Evolutionary conservation across 257 asterid species (phyloP).

Genomic region (Rhazya stricta): DNA sequence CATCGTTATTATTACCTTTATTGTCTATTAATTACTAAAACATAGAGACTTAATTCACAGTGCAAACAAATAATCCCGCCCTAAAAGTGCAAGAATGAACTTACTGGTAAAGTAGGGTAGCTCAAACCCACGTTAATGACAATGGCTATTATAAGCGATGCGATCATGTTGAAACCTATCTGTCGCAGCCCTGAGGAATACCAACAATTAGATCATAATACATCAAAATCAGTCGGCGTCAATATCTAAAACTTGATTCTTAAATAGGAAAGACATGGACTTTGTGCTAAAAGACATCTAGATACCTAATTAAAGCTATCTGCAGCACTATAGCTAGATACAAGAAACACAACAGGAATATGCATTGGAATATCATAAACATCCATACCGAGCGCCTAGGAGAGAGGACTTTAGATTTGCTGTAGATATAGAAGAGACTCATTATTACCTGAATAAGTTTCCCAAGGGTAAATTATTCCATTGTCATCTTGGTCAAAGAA

Average conservation of each 20-base stretch:
- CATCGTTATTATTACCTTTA: no score
- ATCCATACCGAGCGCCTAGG: no score
- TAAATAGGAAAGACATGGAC: no score
- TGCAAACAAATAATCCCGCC: not conserved
- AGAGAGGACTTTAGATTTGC: not conserved
- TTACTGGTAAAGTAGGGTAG: constrained; percentile 74
- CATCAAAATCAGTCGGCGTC: not conserved
- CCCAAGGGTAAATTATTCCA: constrained; percentile 78
- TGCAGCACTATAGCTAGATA: no score
- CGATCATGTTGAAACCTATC: constrained; percentile 64
- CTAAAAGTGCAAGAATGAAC: constrained; percentile 14
- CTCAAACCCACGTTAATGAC: constrained; percentile 51
- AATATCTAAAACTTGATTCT: not conserved
- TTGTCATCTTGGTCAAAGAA: constrained; percentile 67
- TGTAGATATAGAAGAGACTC: not conserved
- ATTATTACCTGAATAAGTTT: constrained; percentile 39
- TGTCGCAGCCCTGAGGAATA: constrained; percentile 47
- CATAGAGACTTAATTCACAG: not conserved
- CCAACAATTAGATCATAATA: not conserved
- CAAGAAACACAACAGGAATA: not conserved
- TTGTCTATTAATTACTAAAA: not conserved
- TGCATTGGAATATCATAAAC: not conserved
- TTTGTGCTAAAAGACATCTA: no score
- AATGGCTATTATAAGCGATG: constrained; percentile 43
- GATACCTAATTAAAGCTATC: no score